Evolutionary conservation across 345 rosid species (phyloP), one percentile per base, ranked within the genome.

Genomic region (Luvunga scandens): DNA sequence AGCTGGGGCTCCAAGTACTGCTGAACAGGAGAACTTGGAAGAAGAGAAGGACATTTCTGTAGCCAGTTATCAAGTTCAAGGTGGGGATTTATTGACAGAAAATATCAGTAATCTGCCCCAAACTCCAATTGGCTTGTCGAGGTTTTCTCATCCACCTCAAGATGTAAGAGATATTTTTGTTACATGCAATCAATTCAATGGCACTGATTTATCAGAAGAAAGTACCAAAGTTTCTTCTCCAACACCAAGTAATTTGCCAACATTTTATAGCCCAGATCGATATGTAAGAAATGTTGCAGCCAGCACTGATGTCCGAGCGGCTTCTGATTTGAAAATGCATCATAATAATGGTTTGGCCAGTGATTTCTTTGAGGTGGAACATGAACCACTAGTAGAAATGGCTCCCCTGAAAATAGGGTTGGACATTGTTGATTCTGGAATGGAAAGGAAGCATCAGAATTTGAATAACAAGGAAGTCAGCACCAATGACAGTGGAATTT

Each of bases 281-380:
- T 77, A 76, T 79, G 71, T 64, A 27, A 78, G 71, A 76, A 87
- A 87, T 77, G 80, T 77, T n/a, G 67, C 70, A 68, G 18, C 82
- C 76, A 77, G 69, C 77, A 85, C 77, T 77, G 78, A 80, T 50
- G 84, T 77, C 66, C 70, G 64, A 76, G 86, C 67, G 80, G 75
- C 75, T 79, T 79, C 84, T 81, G 85, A 83, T 59, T 80, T 72
- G 73, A 77, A 75, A 60, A 82, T 80, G 64, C 77, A 71, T 80
- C 84, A 82, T 39, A 81, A 88, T 19, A 81, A 81, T 80, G 81
- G 82, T 80, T 74, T 87, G 21, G 28, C 82, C 39, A 81, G 82
- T 34, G 85, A 85, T 53, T 72, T 83, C 69, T 81, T 87, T 69
- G 89, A 84, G 67, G 77, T 75, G 80, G 87, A 83, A 80, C 85